Evolutionary conservation across 2,329 filamentous ascomycete species (phyloP).

Genomic region (Stachybotrys elegans): DNA sequence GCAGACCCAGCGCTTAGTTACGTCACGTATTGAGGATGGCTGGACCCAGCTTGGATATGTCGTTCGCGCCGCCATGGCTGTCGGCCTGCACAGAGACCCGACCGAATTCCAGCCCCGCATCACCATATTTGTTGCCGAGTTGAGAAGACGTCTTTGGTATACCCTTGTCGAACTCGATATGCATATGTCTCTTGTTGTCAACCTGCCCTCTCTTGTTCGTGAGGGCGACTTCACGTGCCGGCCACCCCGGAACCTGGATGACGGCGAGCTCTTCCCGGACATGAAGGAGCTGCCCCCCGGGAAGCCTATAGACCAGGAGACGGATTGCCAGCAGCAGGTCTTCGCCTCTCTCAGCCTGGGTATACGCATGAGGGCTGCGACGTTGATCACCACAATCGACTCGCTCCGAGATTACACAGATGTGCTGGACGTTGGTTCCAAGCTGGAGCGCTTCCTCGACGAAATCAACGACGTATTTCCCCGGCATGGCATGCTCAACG

Average conservation of each 20-base stretch:
- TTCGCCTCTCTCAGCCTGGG: constrained; percentile 47
- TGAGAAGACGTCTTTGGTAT: constrained; percentile 50
- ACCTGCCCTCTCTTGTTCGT: constrained; percentile 45
- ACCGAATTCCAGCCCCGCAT: constrained; percentile 47
- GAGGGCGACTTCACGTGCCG: constrained; percentile 49
- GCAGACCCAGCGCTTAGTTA: constrained; percentile 48
- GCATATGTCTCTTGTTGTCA: constrained; percentile 47
- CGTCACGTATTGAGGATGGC: constrained; percentile 42
- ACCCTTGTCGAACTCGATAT: constrained; percentile 53
- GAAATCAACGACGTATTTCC: constrained; percentile 50
- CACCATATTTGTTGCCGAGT: constrained; percentile 46
- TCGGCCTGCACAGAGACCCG: constrained; percentile 54
- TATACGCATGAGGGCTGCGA: constrained; percentile 43
- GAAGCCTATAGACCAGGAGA: constrained; percentile 46
- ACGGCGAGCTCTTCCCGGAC: constrained; percentile 41
- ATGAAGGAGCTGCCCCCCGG: constrained; percentile 44
- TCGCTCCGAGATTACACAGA: constrained; percentile 47
- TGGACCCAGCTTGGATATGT: constrained; percentile 53
- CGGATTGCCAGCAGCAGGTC: constrained; percentile 49
- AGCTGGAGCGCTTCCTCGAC: constrained; percentile 48
- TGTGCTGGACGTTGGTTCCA: constrained; percentile 47
- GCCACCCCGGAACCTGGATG: constrained; percentile 49
- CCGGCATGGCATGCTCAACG: constrained; percentile 35
- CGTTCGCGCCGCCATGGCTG: constrained; percentile 53
- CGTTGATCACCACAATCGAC: constrained; percentile 47